phyloP scores from a whole-genome alignment of 345 rosid genomes.

The Excoecaria cochinchinensis region DNA sequence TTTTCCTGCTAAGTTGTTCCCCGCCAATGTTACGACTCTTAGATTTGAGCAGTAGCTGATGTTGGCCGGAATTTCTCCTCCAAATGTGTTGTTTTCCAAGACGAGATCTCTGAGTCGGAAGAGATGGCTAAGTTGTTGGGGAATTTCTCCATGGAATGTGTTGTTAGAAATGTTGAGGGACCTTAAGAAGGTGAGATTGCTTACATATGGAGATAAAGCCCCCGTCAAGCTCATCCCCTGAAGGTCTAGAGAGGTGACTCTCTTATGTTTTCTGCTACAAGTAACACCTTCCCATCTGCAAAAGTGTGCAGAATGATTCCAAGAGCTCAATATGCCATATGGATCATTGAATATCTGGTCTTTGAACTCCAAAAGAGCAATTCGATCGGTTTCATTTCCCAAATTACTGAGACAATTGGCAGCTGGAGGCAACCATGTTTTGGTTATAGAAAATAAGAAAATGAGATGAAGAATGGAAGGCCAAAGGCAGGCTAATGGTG shows the following conservation, averaged over 20 bases:
- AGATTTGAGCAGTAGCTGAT: neutral
- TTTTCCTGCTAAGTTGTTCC: neutral
- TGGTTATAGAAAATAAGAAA: neutral
- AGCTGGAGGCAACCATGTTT: neutral
- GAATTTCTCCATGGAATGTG: neutral
- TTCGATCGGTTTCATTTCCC: neutral
- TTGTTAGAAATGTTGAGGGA: neutral
- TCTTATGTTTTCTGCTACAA: neutral
- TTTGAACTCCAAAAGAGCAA: neutral
- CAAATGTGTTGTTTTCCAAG: neutral
- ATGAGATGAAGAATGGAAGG: neutral
- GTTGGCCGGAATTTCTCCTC: neutral
- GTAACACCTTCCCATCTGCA: neutral
- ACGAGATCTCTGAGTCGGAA: neutral
- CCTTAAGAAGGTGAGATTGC: conserved; percentile 5
- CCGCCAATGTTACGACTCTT: neutral
- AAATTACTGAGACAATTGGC: neutral
- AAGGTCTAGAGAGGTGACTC: neutral
- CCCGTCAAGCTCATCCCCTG: neutral
- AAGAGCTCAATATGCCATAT: neutral
- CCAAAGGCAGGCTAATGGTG: too few species aligned
- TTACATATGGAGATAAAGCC: neutral
- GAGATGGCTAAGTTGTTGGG: neutral
- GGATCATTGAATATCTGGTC: neutral
- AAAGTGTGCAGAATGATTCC: neutral